Conservation (phyloP, 371 early-diverging fungal genomes). For the Funneliformis caledonium region DNA sequence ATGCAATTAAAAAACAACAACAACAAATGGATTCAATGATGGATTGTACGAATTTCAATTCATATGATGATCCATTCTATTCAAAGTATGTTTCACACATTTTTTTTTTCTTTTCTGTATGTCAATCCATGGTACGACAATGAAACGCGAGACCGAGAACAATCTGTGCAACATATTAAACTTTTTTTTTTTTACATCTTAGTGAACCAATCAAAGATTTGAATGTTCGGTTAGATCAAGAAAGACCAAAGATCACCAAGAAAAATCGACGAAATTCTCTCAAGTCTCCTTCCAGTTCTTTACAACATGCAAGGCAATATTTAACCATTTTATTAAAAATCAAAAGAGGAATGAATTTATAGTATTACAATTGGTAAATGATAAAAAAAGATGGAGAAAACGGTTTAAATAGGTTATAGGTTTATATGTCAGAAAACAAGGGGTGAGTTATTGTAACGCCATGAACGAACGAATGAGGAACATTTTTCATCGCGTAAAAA, state of each 20-base stretch:
- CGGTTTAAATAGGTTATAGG: too few relatives aligned
- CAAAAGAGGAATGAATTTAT: conserved; percentile 7
- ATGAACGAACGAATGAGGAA: too few relatives aligned
- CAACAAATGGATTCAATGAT: not conserved
- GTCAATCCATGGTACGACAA: not conserved
- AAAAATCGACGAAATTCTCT: not conserved
- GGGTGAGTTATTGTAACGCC: too few relatives aligned
- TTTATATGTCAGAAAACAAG: too few relatives aligned
- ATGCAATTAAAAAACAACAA: not conserved
- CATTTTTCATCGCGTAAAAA: too few relatives aligned
- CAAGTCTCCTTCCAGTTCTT: not conserved
- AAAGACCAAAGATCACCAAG: not conserved
- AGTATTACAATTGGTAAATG: not conserved
- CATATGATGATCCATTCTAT: not conserved
- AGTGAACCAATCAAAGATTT: not conserved
- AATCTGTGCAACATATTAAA: not conserved
- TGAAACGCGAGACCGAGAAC: not conserved
- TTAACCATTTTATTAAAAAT: not conserved
- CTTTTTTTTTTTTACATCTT: not conserved
- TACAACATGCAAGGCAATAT: conserved; percentile 9
- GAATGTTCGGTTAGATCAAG: conserved; percentile 12
- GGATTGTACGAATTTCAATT: not conserved
- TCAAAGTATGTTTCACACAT: not conserved
- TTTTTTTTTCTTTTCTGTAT: not conserved
- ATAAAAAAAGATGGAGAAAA: too few relatives aligned